Percentiles rank a stretch among this genome's conserved stretches.
phyloP scores from a whole-genome alignment of 345 rosid species.

The Dipteronia dyeriana region DNA sequence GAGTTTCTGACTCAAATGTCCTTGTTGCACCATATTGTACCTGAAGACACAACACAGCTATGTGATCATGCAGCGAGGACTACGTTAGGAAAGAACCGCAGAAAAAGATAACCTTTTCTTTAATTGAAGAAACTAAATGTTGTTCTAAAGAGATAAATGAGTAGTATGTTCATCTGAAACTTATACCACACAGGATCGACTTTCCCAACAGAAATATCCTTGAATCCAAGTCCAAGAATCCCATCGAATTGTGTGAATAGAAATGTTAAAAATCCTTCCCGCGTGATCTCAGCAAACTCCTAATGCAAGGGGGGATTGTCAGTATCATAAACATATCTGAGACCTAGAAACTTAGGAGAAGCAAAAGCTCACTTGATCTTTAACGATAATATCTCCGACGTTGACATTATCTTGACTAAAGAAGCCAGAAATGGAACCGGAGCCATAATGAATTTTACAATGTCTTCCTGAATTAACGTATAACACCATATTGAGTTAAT shows the following conservation, averaged over 20 bases:
- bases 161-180: neutral
- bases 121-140: neutral
- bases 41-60: slow-evolving; percentile 25
- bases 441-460: slow-evolving; percentile 48
- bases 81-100: neutral
- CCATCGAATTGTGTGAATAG: slow-evolving; percentile 50
- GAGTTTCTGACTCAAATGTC: slow-evolving; percentile 40
- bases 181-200: slow-evolving; percentile 57
- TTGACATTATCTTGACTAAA: slow-evolving; percentile 54
- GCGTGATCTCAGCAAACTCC: slow-evolving; percentile 60
- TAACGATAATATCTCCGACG: slow-evolving; percentile 44
- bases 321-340: slow-evolving; percentile 3
- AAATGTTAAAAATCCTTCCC: slow-evolving; percentile 46
- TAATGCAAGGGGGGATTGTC: slow-evolving; percentile 18
- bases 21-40: slow-evolving; percentile 59
- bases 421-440: slow-evolving; percentile 51
- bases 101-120: slow-evolving; percentile 1
- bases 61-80: neutral
- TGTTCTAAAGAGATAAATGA: neutral
- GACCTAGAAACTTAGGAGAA: slow-evolving; percentile 13
- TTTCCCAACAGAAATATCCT: slow-evolving; percentile 37
- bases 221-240: slow-evolving; percentile 52
- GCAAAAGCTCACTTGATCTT: slow-evolving; percentile 45
- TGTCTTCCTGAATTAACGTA: slow-evolving; percentile 40
- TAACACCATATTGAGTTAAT: neutral